phyloP scores from a whole-genome alignment of 1,284 basidiomycete genomes.

The Coriolopsis trogii region DNA sequence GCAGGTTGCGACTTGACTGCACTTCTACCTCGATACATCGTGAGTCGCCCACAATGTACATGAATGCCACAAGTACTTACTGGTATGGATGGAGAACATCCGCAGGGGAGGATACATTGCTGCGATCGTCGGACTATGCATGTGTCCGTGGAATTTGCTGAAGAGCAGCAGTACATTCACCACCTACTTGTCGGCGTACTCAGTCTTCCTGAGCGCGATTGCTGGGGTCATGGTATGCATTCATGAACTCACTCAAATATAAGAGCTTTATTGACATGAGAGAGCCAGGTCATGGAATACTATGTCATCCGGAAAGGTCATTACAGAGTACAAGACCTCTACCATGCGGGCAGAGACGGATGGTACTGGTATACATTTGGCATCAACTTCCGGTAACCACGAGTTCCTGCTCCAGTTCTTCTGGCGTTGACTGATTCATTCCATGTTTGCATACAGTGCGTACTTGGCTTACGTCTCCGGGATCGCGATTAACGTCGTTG shows the following conservation, averaged over 20 bases:
- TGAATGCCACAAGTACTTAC: too few species aligned
- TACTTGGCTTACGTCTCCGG: conserved; percentile 75
- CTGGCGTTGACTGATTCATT: not conserved
- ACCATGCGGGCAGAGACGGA: conserved; percentile 54
- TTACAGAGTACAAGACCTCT: conserved; percentile 75
- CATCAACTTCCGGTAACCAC: conserved; percentile 65
- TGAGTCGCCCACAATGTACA: too few species aligned
- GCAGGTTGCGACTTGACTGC: conserved; percentile 88
- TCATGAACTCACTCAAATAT: not conserved
- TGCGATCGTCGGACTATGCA: conserved; percentile 73
- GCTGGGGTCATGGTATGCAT: conserved; percentile 76
- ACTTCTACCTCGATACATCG: conserved; percentile 78
- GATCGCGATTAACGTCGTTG: conserved; percentile 83
- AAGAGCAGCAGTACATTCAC: conserved; percentile 79
- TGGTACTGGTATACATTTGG: conserved; percentile 83
- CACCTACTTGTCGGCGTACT: conserved; percentile 84
- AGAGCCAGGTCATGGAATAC: conserved; percentile 71
- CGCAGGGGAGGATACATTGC: conserved; percentile 83
- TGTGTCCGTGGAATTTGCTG: conserved; percentile 83
- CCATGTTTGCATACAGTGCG: conserved; percentile 47
- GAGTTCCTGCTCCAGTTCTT: not conserved
- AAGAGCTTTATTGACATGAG: not conserved
- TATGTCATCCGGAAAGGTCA: conserved; percentile 77
- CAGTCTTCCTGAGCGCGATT: conserved; percentile 82
- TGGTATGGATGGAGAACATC: conserved; percentile 60